Evolutionary conservation across 352 stramenopile species (phyloP), one percentile per base, ranked within the genome.

Genomic region (Phytophthora sp.): DNA sequence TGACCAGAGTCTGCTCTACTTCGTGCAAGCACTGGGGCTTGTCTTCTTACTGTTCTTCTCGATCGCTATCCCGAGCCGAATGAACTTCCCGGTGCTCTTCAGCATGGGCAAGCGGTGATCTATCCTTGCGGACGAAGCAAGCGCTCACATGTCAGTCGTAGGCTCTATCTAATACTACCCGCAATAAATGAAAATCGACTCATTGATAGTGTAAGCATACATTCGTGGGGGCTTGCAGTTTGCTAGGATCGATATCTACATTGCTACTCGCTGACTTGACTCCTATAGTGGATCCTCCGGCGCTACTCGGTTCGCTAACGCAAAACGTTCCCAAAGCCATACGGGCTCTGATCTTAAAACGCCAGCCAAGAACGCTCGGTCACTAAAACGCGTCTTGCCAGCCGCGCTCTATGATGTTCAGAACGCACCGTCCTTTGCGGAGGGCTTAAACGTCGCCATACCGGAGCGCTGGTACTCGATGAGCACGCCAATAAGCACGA

Each of bases 81-180:
- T 94, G 74, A 94, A 94, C 44, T 94, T 94, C 37, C 85, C 85
- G 3, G 73, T 90, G 69, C 69, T 94, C 8, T 91, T 94, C 42
- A 78, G 79, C 45, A 90, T 91, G 83, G 83, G 77, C 9, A 92
- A 92, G 62, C 67, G 84, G 66, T 92, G 62, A 88, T 57, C 24
- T 18, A 13, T 32, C 26, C 37, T 48, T 49, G 38, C 28, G 39
- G 9, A 26, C 17, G 34, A 59, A 46, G 20, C 24, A 41, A 45
- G 34, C n/a, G n/a, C n/a, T n/a, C n/a, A n/a, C n/a, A 53, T 38
- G 5, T 18, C 21, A 34, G 27, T 38, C 39, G 32, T 27, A 55
- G 32, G 11, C 13, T 15, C 13, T 31, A n/a, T 48, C 32, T 59
- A 51, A 58, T 55, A 30, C 28, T 53, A n/a, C 46, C 51, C 34